phyloP scores from a whole-genome alignment of 2,329 filamentous ascomycete species.

The Helminthosporium solani region DNA sequence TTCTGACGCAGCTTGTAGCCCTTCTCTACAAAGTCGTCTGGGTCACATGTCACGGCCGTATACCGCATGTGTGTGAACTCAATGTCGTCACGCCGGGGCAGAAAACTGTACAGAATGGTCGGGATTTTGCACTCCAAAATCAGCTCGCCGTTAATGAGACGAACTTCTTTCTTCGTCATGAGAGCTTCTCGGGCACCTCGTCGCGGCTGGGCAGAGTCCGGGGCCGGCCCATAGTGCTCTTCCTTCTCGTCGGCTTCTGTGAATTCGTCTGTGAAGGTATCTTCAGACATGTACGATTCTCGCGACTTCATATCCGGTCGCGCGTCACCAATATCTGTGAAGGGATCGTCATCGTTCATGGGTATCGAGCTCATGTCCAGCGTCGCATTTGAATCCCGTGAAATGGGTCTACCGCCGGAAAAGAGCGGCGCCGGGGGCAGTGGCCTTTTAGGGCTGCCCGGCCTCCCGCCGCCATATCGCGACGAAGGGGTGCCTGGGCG shows the following conservation, averaged over 20 bases:
- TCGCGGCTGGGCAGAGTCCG: conserved; percentile 80
- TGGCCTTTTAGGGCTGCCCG: conserved; percentile 81
- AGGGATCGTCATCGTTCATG: conserved; percentile 66
- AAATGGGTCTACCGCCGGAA: conserved; percentile 54
- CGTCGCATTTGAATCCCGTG: conserved; percentile 45
- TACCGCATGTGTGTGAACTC: conserved; percentile 99
- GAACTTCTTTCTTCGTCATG: conserved; percentile 90
- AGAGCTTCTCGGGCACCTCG: conserved; percentile 84
- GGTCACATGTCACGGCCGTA: conserved; percentile 96
- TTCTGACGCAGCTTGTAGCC: conserved; percentile 93
- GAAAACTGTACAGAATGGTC: conserved; percentile 94
- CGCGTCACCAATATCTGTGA: conserved; percentile 62
- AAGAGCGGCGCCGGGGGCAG: conserved; percentile 88
- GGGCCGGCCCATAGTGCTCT: conserved; percentile 84
- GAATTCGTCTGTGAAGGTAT: conserved; percentile 57
- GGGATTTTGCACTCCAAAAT: conserved; percentile 99
- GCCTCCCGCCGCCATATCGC: conserved; percentile 73
- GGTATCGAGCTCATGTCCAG: conserved; percentile 71
- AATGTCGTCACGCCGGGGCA: conserved; percentile 86
- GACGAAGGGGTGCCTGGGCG: conserved; percentile 88
- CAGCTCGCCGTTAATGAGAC: conserved; percentile 94
- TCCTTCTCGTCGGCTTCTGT: conserved; percentile 57
- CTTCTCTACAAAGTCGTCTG: conserved; percentile 83
- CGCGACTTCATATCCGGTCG: conserved; percentile 62
- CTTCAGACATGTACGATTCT: conserved; percentile 62